Percentiles rank a stretch among this genome's conserved stretches.
Evolutionary conservation across 1,284 basidiomycete species (phyloP).

Genomic region (Leucocoprinus gongylophorus): DNA sequence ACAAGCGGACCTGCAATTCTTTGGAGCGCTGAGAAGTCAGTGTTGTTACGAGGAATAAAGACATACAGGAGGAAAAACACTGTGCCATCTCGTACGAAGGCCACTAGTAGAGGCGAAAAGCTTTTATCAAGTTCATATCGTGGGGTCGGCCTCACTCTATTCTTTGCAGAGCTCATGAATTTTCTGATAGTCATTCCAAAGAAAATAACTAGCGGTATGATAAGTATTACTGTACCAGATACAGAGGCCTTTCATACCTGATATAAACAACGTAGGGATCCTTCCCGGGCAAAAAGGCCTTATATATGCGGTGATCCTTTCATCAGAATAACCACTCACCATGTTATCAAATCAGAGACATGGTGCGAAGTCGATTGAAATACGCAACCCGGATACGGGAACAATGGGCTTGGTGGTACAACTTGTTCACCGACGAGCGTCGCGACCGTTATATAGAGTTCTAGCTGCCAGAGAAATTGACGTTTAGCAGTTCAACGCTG

Average conservation of each 20-base stretch:
- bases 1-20: not conserved
- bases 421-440: not conserved
- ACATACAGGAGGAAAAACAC: not conserved
- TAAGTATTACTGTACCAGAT: not conserved
- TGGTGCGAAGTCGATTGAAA: not conserved
- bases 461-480: not conserved
- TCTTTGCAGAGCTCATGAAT: not conserved
- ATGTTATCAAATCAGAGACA: not conserved
- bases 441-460: not conserved
- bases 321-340: not conserved
- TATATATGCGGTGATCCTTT: not conserved
- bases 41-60: not conserved
- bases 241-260: not conserved
- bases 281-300: not conserved
- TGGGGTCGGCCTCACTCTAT: not conserved
- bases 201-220: not conserved
- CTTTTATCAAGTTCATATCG: not conserved
- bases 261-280: not conserved
- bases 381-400: not conserved
- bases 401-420: not conserved
- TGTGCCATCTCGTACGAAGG: constrained; percentile 1
- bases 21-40: not conserved
- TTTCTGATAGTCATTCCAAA: not conserved
- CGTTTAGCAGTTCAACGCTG: not conserved
- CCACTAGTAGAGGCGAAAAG: not conserved